These are phyloP conservation scores for Rhodotorula toruloides DNA, from an alignment of 768 basidiomycete species.

Conservation along the genomic window DNA sequence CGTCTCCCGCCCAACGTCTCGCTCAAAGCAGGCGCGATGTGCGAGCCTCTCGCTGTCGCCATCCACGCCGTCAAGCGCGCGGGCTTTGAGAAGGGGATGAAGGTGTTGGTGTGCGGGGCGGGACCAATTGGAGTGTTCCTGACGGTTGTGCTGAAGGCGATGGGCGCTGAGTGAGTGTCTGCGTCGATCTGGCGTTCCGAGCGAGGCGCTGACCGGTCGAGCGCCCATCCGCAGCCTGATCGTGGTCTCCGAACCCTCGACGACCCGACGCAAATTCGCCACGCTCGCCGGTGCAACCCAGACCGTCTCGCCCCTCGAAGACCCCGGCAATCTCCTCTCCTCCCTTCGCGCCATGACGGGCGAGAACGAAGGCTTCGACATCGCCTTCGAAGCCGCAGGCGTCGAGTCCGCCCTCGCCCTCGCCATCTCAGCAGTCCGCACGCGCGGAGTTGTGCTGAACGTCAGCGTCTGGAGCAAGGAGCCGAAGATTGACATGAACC, in stretches of 20 bases:
- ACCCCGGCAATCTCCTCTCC: conserved; percentile 44
- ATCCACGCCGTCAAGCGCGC: conserved; percentile 53
- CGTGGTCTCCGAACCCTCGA: conserved; percentile 51
- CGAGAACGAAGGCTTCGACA: conserved; percentile 49
- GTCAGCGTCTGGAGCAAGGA: conserved; percentile 50
- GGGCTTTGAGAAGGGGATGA: conserved; percentile 49
- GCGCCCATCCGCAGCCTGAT: conserved; percentile 38
- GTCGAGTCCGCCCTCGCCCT: conserved; percentile 49
- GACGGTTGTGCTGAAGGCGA: conserved; percentile 49
- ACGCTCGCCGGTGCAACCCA: conserved; percentile 49
- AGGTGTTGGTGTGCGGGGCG: conserved; percentile 50
- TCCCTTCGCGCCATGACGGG: conserved; percentile 44
- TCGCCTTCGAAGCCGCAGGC: conserved; percentile 55
- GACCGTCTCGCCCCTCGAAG: conserved; percentile 47
- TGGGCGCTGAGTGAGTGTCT: conserved; percentile 38
- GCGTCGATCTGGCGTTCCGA: not conserved
- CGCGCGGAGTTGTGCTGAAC: conserved; percentile 50
- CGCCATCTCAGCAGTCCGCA: conserved; percentile 48
- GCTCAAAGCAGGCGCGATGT: conserved; percentile 51
- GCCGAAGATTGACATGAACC: conserved; percentile 47
- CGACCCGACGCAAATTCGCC: conserved; percentile 49
- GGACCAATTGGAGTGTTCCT: conserved; percentile 49
- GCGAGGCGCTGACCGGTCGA: not conserved
- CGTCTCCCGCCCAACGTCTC: conserved; percentile 49
- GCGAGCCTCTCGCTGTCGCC: conserved; percentile 54